Evolutionary conservation across 1,139 yeast genomes (phyloP).

Genomic region (Candida smagusa): DNA sequence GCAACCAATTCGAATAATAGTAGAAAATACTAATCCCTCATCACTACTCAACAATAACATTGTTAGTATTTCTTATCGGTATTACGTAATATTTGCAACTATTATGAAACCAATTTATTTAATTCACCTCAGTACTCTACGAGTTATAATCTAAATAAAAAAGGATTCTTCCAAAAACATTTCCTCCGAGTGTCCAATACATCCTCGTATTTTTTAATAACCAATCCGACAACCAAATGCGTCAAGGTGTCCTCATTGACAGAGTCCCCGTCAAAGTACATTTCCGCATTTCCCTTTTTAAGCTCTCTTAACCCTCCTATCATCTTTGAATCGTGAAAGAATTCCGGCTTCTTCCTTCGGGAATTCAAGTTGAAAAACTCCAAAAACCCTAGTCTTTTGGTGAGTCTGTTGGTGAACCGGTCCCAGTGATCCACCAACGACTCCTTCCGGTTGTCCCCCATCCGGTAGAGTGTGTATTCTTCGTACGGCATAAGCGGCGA

Average conservation of each 20-base stretch:
- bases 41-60: no score
- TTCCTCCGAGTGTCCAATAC: neutral
- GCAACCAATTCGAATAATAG: no score
- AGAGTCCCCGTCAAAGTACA: conserved; percentile 2
- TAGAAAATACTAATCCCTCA: no score
- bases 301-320: conserved; percentile 4
- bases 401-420: conserved; percentile 1
- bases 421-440: conserved; percentile 9
- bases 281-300: neutral
- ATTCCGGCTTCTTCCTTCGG: conserved; percentile 4
- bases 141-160: neutral
- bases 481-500: conserved; percentile 1
- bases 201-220: conserved; percentile 6
- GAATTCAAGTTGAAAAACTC: conserved; percentile 1
- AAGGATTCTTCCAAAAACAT: neutral
- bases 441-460: conserved; percentile 3
- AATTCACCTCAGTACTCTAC: neutral
- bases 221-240: conserved; percentile 4
- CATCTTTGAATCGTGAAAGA: conserved; percentile 3
- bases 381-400: neutral
- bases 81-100: no score
- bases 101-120: no score
- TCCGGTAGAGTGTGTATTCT: conserved; percentile 4
- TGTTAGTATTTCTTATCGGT: no score
- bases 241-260: conserved; percentile 4